Evolutionary conservation across 495 filamentous ascomycete species (phyloP).

Genomic region (Pyrenula massariospora): DNA sequence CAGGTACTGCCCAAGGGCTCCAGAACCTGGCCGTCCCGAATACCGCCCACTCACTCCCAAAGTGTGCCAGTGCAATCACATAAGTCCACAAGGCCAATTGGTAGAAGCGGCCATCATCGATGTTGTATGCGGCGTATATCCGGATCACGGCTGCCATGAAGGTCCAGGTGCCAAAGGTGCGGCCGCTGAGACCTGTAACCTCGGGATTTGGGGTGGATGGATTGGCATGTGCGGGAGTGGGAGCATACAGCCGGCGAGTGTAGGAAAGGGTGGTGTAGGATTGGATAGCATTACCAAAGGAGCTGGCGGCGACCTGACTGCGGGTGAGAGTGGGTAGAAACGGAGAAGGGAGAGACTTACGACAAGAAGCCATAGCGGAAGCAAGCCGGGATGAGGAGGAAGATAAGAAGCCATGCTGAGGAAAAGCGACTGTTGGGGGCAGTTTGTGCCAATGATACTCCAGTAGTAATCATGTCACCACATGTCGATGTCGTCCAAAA

Average conservation of each 20-base stretch:
- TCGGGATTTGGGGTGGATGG: constrained; percentile 29
- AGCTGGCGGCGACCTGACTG: constrained; percentile 58
- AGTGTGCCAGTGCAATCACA: constrained; percentile 67
- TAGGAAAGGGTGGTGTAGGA: constrained; percentile 62
- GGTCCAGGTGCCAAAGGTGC: constrained; percentile 89
- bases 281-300: constrained; percentile 72
- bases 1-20: constrained; percentile 56
- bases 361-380: constrained; percentile 58
- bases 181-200: constrained; percentile 61
- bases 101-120: constrained; percentile 58
- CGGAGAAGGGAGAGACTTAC: constrained; percentile 20
- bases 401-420: constrained; percentile 23
- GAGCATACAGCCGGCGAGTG: constrained; percentile 64
- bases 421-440: too few relatives aligned
- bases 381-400: constrained; percentile 43
- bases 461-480: too few relatives aligned
- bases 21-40: constrained; percentile 63
- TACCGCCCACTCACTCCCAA: constrained; percentile 65
- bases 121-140: constrained; percentile 77
- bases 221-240: constrained; percentile 32
- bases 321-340: constrained; percentile 4
- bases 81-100: constrained; percentile 72
- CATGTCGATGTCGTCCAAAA: too few relatives aligned
- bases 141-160: constrained; percentile 64
- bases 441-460: too few relatives aligned